Evolutionary conservation across 108 stramenopile genomes (phyloP), one percentile per base, ranked within the genome.

Genomic region (Nitzschia sp.): DNA sequence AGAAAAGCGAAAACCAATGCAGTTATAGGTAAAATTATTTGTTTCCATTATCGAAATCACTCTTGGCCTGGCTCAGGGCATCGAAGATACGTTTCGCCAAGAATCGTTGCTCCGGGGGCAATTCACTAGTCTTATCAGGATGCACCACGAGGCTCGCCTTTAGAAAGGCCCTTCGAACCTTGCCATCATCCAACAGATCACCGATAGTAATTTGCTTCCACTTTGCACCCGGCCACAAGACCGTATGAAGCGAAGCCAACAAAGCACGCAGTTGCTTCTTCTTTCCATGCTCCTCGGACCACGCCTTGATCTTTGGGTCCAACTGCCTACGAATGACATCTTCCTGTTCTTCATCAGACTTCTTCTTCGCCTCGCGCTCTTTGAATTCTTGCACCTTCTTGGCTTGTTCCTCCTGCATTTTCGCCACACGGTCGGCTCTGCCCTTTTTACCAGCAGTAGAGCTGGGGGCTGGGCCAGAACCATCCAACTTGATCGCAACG

Each of bases 121-220:
- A 81, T 59, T 88, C 74, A 48, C 69, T 68, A 59, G 92, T 92
- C 77, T 98, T 97, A 73, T 97, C 87, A 6, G 97, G 97, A 82
- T 99, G 98, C 19, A 99, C 98, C n/a, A 97, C 94, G 21, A 95
- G 68, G 28, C 83, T 85, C 4, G 98, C 97, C 85, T 91, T 95
- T 64, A 82, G 81, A 80, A 93, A 99, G 32, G 82, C 77, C 29
- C 74, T 64, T 79, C 97, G 97, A 32, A 95, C 88, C 78, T 96
- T 96, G 11, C 66, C 60, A 48, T 95, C 91, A 56, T 97, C 89
- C 72, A 98, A 79, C 19, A 98, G 64, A 68, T 98, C 98, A 51
- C 95, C 98, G 75, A 98, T 81, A 17, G 71, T 82, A n/a, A 97
- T 64, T 6, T 79, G 79, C 64, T 97, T 97, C 98, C 98, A 98